Percentiles rank a stretch among this genome's conserved stretches.
Conservation (phyloP, 306 rosid genomes). For the Vigna reflexopilosa region DNA sequence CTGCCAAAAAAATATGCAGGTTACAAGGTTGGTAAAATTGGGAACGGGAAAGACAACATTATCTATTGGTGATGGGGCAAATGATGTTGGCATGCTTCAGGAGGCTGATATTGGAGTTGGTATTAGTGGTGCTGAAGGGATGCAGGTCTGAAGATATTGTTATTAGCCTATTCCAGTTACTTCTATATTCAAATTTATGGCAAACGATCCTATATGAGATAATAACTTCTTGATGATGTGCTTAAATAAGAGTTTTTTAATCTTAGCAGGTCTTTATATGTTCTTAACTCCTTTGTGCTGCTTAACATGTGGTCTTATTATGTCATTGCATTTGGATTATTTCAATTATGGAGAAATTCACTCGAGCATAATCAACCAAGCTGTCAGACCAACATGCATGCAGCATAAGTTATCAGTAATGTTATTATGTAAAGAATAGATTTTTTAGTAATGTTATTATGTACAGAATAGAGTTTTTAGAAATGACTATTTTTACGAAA, state of each 20-base stretch:
- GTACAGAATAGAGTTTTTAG: neutral
- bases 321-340: neutral
- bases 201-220: neutral
- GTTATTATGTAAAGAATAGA: neutral
- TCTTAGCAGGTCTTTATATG: neutral
- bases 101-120: slow-evolving; percentile 97
- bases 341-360: slow-evolving; percentile 20
- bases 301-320: slow-evolving; percentile 10
- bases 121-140: slow-evolving; percentile 91
- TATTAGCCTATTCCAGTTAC: neutral
- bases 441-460: neutral
- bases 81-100: slow-evolving; percentile 96
- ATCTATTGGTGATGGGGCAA: slow-evolving; percentile 93
- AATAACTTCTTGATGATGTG: neutral
- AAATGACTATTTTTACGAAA: neutral
- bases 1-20: slow-evolving; percentile 56
- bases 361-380: neutral
- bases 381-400: neutral
- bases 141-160: slow-evolving; percentile 64
- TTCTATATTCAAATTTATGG: neutral
- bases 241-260: neutral
- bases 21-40: slow-evolving; percentile 75
- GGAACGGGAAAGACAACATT: slow-evolving; percentile 76
- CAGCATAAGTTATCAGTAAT: slow-evolving; percentile 4
- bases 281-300: neutral